Base-by-base conservation (phyloP, 805 yeast species). In the Nakazawaea sp. region DNA sequence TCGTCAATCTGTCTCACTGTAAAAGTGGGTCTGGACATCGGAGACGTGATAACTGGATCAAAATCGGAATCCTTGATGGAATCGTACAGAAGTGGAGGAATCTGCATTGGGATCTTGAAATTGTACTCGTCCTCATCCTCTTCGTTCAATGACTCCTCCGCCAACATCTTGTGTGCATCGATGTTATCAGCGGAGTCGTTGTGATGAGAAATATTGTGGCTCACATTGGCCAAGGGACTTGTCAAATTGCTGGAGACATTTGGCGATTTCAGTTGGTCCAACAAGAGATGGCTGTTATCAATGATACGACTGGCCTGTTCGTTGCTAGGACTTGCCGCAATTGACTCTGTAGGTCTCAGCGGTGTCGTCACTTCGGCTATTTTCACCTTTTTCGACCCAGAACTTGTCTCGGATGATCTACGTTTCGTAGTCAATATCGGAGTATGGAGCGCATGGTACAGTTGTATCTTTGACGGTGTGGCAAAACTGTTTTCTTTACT, bases 141-240 rank as follows among this genome's bases (percentile, higher is more conserved):
- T 17, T 32, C 36, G 11, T 18, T 21, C 5, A 32, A 8, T 5
- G 40, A 32, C 7, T 37, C 36, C 27, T 37, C 40, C 6, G 29
- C 40, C 5, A 32, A 15, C 26, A 32, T 26, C 5, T 27, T 31
- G 9, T 26, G 32, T 4, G 31, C 35, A 21, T 38, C 34, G 27
- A 30, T 30, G n/a, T 27, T 11, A 10, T 23, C 32, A 4, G 28
- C 18, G 20, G 30, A 44, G 11, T 42, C 49, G 33, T 32, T 30
- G 17, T 43, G 30, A 49, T 41, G 37, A 25, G 12, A 15, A 13
- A 30, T 25, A 2, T 21, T 27, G n/a, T 49, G 52, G 36, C 59
- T 54, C 16, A 55, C 52, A 32, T 54, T 52, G 2, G 59, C 60
- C 32, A 56, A 42, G 2, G 61, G 61, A 31, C 59, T 53, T 23